Evolutionary conservation across 148 eudicot species (phyloP).

Genomic region (Arbutus unedo): DNA sequence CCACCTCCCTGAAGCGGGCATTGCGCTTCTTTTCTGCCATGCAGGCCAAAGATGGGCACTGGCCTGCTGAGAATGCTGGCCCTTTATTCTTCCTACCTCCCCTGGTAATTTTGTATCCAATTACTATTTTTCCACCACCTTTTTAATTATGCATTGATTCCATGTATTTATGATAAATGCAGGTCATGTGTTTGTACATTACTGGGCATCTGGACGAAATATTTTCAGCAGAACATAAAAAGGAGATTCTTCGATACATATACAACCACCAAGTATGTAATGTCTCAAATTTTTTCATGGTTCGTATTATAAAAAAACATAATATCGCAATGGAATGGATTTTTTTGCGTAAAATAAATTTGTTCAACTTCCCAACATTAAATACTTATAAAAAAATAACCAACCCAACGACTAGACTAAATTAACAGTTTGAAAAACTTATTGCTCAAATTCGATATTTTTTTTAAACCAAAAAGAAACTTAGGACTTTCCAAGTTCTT

Average conservation of each 20-base stretch:
- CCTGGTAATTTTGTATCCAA: constrained; percentile 15
- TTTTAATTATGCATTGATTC: background rate
- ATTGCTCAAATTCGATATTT: too few relatives aligned
- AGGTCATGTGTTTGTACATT: constrained; percentile 15
- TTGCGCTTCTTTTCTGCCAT: constrained; percentile 12
- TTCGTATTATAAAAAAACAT: too few relatives aligned
- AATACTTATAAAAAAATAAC: too few relatives aligned
- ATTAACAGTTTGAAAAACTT: too few relatives aligned
- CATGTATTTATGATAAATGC: background rate
- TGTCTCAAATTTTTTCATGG: too few relatives aligned
- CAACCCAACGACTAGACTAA: too few relatives aligned
- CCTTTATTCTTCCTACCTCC: constrained; percentile 26
- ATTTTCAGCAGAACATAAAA: constrained; percentile 9
- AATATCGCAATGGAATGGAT: too few relatives aligned
- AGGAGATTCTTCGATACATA: constrained; percentile 16
- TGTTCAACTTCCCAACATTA: too few relatives aligned
- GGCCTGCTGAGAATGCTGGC: constrained; percentile 29
- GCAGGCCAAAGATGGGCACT: constrained; percentile 25
- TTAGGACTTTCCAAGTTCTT: too few relatives aligned
- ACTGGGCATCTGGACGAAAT: background rate
- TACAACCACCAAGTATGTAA: too few relatives aligned
- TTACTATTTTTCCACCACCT: background rate
- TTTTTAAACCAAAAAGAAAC: too few relatives aligned
- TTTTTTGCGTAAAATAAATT: too few relatives aligned
- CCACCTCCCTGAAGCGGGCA: constrained; percentile 14